Base-by-base conservation (phyloP, 2,329 filamentous ascomycete genomes). In the Paraconiothyrium brasiliense region DNA sequence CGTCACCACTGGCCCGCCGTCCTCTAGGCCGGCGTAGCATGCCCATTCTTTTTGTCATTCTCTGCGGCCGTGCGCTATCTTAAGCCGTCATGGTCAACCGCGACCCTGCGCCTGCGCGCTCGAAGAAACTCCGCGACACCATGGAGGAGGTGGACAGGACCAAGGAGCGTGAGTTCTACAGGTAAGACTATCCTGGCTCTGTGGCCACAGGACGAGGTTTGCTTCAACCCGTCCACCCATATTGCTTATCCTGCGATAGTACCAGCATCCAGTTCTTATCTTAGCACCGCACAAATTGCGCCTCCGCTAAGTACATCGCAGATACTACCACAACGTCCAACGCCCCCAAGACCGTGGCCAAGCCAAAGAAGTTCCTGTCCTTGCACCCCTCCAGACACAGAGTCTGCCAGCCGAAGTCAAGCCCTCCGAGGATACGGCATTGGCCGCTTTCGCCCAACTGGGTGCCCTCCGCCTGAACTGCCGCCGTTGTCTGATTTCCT, bases 381-480 rank as follows among this genome's bases (percentile, higher is more conserved):
- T 58, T 32, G 55, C 61, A 59, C 30, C 71, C 63, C 54, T 55
- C 32, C 65, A 57, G 54, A 56, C 56, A 60, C 67, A 37, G 32
- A 24, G 39, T 32, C 59, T 27, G 43, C 47, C 20, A 46, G 20
- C 10, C 4, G 9, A n/a, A 32, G 20, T 24, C 65, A 61, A 54
- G 27, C 65, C 71, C 1, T 73, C 73, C 10, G 71, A 78, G 34
- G 78, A 79, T 54, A 72, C 68, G 55, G 76, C 76, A 41, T 60
- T 79, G 62, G 76, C 73, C 10, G 75, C 77, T 10, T 78, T 79
- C 60, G 77, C 77, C 1, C 78, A 79, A 41, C 58, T 79, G 43
- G 78, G 76, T 4, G 76, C 78, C n/a, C 66, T 79, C 24, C 75
- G 76, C 11, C 66, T 79, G 22, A 74, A 77, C 48, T 69, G 73